Base-by-base conservation (phyloP, 805 yeast genomes). In the Kazachstania taianensis region DNA sequence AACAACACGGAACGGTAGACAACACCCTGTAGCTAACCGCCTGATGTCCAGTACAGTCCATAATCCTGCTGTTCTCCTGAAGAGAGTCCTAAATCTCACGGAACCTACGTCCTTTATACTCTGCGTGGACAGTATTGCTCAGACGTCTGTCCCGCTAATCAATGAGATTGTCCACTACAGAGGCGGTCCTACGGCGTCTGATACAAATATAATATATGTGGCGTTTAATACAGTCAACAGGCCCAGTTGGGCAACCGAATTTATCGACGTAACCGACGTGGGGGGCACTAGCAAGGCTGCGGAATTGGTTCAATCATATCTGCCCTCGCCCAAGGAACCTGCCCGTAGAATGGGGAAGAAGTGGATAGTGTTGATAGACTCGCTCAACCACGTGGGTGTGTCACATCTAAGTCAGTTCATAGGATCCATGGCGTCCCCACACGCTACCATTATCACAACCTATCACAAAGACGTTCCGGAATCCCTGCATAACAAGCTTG, bases 81-180 rank as follows among this genome's bases (percentile, higher is more conserved):
- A 69, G 31, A 62, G 97, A 40, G 62, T 84, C 5, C 56, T 92
- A 3, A 59, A 76, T 3, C 60, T 83, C 35, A 81, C 78, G 44
- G 97, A 92, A 49, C 57, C 58, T 16, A 71, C 89, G 0, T 94
- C 94, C 0, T 72, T 89, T 37, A 55, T 84, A 3, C 64, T 89
- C 4, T 63, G 81, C 4, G 51, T 72, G 7, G 97, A 92, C 53
- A 68, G 81, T 1, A 57, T 85, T 7, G 63, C 70, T 0, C 96
- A 87, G 54, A 73, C 92, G 0, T 73, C 85, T 0, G 46, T 60
- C 20, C 48, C 62, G 31, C 55, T 87, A 9, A 49, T 82, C 1
- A 51, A 60, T 19, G 96, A 85, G 51, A 65, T 86, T 32, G 56
- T 68, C 2, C 55, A 65, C 43, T 64, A 69, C 44, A 47, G 50